Conservation (phyloP, 192 early-diverging fungal genomes). For the Podila horticola region DNA sequence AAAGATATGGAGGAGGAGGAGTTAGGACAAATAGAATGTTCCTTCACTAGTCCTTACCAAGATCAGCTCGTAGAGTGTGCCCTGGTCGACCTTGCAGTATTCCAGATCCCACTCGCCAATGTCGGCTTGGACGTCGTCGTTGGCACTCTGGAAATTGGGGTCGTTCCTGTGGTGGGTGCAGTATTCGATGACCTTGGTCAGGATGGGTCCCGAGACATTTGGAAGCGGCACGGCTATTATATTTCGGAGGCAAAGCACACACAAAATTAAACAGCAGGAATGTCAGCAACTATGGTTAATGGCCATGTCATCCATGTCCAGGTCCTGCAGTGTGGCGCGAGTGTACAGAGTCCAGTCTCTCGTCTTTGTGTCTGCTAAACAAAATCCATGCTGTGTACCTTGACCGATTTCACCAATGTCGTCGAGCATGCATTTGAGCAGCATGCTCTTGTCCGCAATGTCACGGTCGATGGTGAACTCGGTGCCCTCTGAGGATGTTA, state of each 20-base stretch:
- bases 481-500: conserved; percentile 61
- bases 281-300: too few species aligned
- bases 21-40: background rate
- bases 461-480: conserved; percentile 68
- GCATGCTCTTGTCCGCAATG: conserved; percentile 75
- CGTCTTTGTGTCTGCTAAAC: background rate
- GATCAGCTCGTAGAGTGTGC: conserved; percentile 92
- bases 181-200: conserved; percentile 90
- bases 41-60: conserved; percentile 55
- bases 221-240: conserved; percentile 82
- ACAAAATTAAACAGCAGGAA: background rate
- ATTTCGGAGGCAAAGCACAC: background rate
- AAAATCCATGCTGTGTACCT: conserved; percentile 9
- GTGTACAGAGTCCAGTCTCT: too few species aligned
- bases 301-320: too few species aligned
- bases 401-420: conserved; percentile 74
- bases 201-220: conserved; percentile 89
- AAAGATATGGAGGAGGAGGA: background rate
- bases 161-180: conserved; percentile 84
- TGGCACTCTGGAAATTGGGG: conserved; percentile 61
- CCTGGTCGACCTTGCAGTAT: conserved; percentile 94
- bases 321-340: too few species aligned
- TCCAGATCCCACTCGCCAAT: conserved; percentile 93
- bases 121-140: conserved; percentile 71
- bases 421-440: conserved; percentile 84